phyloP scores from a whole-genome alignment of 805 yeast genomes.

The Lipomyces anomalus region DNA sequence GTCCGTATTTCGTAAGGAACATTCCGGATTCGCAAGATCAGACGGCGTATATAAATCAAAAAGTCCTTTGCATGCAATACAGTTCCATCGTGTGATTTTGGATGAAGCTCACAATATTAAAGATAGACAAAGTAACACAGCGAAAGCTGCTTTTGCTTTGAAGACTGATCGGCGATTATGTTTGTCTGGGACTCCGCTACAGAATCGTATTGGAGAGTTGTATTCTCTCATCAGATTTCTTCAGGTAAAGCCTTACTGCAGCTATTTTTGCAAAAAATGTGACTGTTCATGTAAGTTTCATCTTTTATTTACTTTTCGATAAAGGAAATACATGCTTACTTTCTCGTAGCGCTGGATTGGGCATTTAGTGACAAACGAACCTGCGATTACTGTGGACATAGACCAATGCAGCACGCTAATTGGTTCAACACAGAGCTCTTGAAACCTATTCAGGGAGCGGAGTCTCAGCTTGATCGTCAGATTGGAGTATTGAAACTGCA shows the following conservation, averaged over 20 bases:
- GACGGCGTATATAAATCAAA: conserved; percentile 65
- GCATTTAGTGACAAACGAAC: conserved; percentile 71
- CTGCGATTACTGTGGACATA: conserved; percentile 83
- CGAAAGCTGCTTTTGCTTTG: conserved; percentile 79
- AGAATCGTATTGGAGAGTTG: conserved; percentile 93
- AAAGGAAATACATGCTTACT: too few relatives aligned
- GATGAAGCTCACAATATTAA: conserved; percentile 98
- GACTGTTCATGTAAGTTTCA: conserved; percentile 50
- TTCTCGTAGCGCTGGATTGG: conserved; percentile 70
- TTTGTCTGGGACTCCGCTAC: conserved; percentile 92
- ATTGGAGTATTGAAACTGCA: conserved; percentile 75
- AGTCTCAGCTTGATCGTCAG: conserved; percentile 68
- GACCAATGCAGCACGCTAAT: conserved; percentile 91
- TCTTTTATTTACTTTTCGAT: too few relatives aligned
- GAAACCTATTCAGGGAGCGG: conserved; percentile 89
- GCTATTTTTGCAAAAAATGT: conserved; percentile 90
- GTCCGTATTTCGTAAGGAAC: conserved; percentile 75
- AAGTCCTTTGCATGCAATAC: conserved; percentile 65
- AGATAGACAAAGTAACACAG: conserved; percentile 88
- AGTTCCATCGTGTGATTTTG: conserved; percentile 77
- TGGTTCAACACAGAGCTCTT: conserved; percentile 93
- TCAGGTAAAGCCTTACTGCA: conserved; percentile 77
- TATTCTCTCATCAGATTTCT: conserved; percentile 85
- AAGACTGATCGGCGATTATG: conserved; percentile 79
- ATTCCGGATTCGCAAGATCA: conserved; percentile 74